Percentiles rank a stretch among this genome's conserved stretches.
These are phyloP conservation scores for Saraca asoca DNA, from an alignment of 331 rosid genomes.

Conservation along the genomic window DNA sequence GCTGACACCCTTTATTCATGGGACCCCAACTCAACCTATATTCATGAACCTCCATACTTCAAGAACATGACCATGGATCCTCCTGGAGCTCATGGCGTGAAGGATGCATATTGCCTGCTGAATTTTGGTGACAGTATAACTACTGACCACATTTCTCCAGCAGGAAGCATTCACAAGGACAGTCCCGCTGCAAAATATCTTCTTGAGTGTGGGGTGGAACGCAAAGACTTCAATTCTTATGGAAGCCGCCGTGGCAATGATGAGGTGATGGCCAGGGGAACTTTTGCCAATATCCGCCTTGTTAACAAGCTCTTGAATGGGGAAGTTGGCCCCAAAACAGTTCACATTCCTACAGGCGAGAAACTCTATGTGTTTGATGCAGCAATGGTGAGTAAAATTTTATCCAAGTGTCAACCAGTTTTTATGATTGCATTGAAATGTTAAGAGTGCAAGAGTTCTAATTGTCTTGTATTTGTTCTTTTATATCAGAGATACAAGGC, in stretches of 20 bases:
- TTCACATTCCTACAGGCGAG: constrained; percentile 83
- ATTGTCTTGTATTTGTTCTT: constrained; percentile 12
- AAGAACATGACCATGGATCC: constrained; percentile 84
- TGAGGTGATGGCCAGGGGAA: constrained; percentile 95
- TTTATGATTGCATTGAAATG: constrained; percentile 14
- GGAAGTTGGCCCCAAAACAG: constrained; percentile 84
- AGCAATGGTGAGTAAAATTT: constrained; percentile 62
- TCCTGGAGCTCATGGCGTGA: constrained; percentile 80
- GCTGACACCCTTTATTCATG: constrained; percentile 67
- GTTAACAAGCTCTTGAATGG: constrained; percentile 91
- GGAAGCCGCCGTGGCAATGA: constrained; percentile 96
- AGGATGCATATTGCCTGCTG: constrained; percentile 86
- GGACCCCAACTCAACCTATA: constrained; percentile 88
- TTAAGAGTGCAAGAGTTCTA: background rate
- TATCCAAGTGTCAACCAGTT: constrained; percentile 16
- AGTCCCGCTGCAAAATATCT: constrained; percentile 93
- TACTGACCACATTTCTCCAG: constrained; percentile 95
- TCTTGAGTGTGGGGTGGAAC: constrained; percentile 77
- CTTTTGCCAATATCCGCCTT: constrained; percentile 87
- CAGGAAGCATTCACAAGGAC: constrained; percentile 91
- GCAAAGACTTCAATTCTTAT: constrained; percentile 88
- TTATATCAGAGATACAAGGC: constrained; percentile 67
- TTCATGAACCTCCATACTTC: constrained; percentile 93
- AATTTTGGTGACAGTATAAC: constrained; percentile 93
- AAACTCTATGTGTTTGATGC: constrained; percentile 78